A percentile compares a stretch with the other conserved stretches of the same genome.
Evolutionary conservation across 352 stramenopile genomes (phyloP).

Genomic region (Pythium brachiatum): DNA sequence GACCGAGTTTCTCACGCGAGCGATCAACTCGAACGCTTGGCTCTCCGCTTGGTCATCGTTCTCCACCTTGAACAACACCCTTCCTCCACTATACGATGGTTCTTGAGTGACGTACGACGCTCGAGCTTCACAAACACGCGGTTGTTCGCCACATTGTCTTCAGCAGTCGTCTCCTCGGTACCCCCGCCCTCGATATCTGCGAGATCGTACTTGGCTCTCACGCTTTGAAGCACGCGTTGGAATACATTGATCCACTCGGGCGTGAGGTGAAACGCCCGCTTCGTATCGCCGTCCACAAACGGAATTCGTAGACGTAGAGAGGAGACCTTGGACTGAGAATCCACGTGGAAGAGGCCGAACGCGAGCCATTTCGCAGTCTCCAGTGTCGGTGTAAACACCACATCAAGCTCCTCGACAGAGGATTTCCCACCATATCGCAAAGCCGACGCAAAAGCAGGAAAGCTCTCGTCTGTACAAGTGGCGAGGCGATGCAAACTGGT

Average conservation of each 20-base stretch:
- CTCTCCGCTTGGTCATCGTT: background rate
- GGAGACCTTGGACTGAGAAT: slow-evolving; percentile 30
- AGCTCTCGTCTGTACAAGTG: background rate
- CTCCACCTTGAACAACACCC: slow-evolving; percentile 12
- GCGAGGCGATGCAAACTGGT: background rate
- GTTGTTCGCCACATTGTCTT: background rate
- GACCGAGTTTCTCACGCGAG: slow-evolving; percentile 23
- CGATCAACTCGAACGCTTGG: slow-evolving; percentile 36
- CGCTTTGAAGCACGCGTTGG: slow-evolving; percentile 10
- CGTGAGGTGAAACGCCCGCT: background rate
- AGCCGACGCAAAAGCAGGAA: background rate
- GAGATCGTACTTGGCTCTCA: slow-evolving; percentile 6
- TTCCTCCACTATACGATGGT: background rate
- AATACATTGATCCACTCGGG: slow-evolving; percentile 10
- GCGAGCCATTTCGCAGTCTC: slow-evolving; percentile 36
- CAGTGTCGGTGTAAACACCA: background rate
- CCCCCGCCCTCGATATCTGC: slow-evolving; percentile 24
- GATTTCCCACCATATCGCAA: background rate
- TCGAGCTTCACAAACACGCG: slow-evolving; percentile 5
- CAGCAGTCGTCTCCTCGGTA: background rate
- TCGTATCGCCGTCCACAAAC: background rate
- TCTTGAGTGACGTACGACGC: background rate
- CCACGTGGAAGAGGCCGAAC: slow-evolving; percentile 39
- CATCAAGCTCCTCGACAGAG: slow-evolving; percentile 2
- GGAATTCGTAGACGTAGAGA: slow-evolving; percentile 23